These are phyloP conservation scores for Neovahlkampfia damariscottae DNA, from an alignment of 78 protist genomes.

Conservation along the genomic window DNA sequence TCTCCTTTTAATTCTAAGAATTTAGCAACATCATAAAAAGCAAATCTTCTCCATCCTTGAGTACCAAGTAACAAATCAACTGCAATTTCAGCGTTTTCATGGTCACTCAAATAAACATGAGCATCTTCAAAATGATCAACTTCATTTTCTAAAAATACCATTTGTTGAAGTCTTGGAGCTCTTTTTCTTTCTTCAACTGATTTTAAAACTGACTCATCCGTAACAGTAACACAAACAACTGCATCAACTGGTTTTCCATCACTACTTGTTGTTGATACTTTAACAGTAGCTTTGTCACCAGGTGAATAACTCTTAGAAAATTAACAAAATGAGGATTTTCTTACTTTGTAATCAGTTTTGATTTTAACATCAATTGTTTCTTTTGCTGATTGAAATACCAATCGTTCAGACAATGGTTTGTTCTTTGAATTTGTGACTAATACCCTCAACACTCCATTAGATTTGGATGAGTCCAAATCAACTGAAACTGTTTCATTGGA, in stretches of 20 bases:
- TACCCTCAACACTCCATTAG: neutral
- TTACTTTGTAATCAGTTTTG: too few species aligned
- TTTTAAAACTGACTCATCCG: constrained; percentile 19
- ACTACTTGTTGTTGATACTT: neutral
- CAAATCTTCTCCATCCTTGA: too few species aligned
- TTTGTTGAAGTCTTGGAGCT: constrained; percentile 15
- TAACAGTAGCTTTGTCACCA: neutral
- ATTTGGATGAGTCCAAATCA: neutral
- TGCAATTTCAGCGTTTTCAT: neutral
- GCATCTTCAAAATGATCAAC: too few species aligned
- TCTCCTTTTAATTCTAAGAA: too few species aligned
- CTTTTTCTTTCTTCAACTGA: constrained; percentile 2
- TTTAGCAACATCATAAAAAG: too few species aligned
- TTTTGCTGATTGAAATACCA: neutral
- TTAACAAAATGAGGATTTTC: too few species aligned
- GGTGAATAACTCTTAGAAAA: neutral
- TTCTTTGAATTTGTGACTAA: neutral
- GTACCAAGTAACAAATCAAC: neutral
- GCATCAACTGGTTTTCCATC: neutral
- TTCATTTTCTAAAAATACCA: constrained; percentile 14
- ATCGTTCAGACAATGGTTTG: neutral
- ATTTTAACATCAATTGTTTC: neutral
- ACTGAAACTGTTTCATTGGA: neutral
- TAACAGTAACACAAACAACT: constrained; percentile 20
- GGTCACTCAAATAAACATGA: neutral